These are phyloP conservation scores for Phyllostachys edulis DNA, from an alignment of 176 grass and related monocot species.

Conservation along the genomic window DNA sequence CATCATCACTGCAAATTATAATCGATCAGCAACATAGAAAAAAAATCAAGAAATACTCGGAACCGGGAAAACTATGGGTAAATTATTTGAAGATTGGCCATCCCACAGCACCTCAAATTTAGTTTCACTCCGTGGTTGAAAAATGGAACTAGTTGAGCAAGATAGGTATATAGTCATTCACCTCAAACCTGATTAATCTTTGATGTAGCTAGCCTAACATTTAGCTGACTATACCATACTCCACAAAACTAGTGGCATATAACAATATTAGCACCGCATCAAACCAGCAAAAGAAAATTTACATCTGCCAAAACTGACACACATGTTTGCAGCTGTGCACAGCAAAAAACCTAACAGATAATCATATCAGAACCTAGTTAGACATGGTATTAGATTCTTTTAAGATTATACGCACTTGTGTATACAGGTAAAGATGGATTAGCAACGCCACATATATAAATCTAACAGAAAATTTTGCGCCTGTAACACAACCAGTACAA, in stretches of 20 bases:
- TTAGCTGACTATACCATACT: not conserved
- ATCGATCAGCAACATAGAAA: not conserved
- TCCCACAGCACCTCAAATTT: not conserved
- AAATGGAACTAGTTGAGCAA: too few relatives aligned
- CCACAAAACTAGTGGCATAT: not conserved
- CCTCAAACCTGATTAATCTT: not conserved
- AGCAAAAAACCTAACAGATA: not conserved
- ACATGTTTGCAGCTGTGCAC: not conserved
- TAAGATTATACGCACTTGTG: not conserved
- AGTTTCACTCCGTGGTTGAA: not conserved
- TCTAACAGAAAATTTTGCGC: too few relatives aligned
- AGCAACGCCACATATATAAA: not conserved
- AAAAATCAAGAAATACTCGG: not conserved
- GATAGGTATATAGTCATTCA: not conserved
- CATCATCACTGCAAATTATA: constrained; percentile 62
- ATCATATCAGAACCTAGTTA: not conserved
- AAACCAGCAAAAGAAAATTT: not conserved
- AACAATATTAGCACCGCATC: not conserved
- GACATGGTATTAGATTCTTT: not conserved
- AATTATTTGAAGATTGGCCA: not conserved
- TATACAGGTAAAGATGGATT: not conserved
- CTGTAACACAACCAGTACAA: not conserved
- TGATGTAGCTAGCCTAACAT: not conserved
- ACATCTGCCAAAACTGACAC: not conserved
- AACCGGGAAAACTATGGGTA: not conserved